Conservation (phyloP, 257 asterid species). For the Gynochthodes officinalis region DNA sequence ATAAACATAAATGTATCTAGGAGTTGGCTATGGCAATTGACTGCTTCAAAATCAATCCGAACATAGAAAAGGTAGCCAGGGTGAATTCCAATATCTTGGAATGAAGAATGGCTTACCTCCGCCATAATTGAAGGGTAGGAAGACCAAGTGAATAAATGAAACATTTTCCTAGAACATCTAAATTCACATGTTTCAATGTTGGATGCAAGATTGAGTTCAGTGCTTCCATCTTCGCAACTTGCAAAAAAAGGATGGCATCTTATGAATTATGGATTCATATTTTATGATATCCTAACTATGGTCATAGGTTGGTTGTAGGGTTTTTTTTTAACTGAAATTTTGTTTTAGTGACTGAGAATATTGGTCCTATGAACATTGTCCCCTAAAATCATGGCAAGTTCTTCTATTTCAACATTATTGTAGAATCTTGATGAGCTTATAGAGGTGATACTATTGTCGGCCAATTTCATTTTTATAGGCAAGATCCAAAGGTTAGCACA, state of each 20-base stretch:
- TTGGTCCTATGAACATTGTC: not conserved
- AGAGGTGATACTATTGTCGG: not conserved
- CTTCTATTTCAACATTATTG: too few species aligned
- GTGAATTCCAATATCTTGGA: too few species aligned
- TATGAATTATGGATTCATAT: not conserved
- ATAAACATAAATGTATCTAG: too few species aligned
- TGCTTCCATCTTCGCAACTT: constrained; percentile 1
- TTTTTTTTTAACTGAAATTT: not conserved
- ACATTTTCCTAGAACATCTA: not conserved
- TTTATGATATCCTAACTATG: not conserved
- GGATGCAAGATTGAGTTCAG: not conserved
- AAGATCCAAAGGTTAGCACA: too few species aligned
- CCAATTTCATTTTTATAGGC: not conserved
- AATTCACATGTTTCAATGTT: not conserved
- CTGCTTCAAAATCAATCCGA: too few species aligned
- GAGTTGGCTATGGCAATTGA: too few species aligned
- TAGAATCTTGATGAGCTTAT: not conserved
- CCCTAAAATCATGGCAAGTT: not conserved
- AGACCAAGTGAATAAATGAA: too few species aligned
- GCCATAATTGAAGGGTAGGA: not conserved
- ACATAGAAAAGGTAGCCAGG: too few species aligned
- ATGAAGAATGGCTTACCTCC: not conserved
- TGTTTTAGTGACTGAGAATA: not conserved
- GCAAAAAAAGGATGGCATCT: not conserved
- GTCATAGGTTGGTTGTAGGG: not conserved